A percentile compares a stretch with the other conserved stretches of the same genome.
Conservation (phyloP, 225 moss, liverwort and hornwort species). For the Climacium dendroides region DNA sequence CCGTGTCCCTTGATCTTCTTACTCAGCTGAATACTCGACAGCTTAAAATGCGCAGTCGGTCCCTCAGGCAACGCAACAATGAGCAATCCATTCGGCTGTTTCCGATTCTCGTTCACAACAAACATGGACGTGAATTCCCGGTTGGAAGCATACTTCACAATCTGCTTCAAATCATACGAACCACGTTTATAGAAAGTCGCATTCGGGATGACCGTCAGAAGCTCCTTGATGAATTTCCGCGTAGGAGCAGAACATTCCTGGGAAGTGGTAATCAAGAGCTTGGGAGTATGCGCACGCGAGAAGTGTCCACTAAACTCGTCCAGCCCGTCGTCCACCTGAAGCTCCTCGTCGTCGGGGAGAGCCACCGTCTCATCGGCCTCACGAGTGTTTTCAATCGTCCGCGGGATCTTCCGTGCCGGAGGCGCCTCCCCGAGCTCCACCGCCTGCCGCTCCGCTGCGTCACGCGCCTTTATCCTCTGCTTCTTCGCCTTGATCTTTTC, state of each 20-base stretch:
- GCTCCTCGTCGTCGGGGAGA: conserved; percentile 83
- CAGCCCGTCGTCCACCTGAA: conserved; percentile 59
- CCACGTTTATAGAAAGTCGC: conserved; percentile 88
- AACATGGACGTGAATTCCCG: conserved; percentile 83
- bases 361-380: conserved; percentile 88
- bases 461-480: conserved; percentile 49
- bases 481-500: conserved; percentile 80
- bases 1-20: conserved; percentile 95
- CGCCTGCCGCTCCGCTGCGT: conserved; percentile 63
- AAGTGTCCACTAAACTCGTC: conserved; percentile 85
- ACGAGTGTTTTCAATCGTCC: conserved; percentile 84
- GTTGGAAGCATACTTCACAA: conserved; percentile 87
- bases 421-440: conserved; percentile 83
- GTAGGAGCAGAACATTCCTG: conserved; percentile 61
- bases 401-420: conserved; percentile 59
- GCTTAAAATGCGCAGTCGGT: conserved; percentile 87
- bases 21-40: conserved; percentile 74
- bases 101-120: conserved; percentile 91
- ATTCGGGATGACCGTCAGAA: conserved; percentile 83
- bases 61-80: conserved; percentile 84
- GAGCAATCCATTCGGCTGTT: conserved; percentile 78
- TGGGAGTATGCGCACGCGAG: conserved; percentile 38
- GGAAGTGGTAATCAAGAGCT: conserved; percentile 81
- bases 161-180: conserved; percentile 82
- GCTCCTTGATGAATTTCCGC: conserved; percentile 76